Evolutionary conservation across 2,329 filamentous ascomycete genomes (phyloP).

Genomic region (Fusarium sp.): DNA sequence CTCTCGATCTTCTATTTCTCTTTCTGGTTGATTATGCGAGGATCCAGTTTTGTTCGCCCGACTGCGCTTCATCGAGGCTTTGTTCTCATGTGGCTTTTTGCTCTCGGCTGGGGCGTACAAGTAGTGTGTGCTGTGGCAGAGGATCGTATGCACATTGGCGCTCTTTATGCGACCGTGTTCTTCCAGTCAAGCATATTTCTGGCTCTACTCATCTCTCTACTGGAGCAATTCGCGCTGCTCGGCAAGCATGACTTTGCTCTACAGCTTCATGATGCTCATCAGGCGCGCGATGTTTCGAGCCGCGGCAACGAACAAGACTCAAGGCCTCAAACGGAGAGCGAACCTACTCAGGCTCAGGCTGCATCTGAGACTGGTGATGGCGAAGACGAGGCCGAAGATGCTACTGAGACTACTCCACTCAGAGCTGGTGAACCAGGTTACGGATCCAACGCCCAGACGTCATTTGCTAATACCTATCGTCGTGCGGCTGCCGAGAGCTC

Average conservation of each 20-base stretch:
- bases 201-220: constrained; percentile 77
- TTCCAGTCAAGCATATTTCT: constrained; percentile 81
- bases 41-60: constrained; percentile 82
- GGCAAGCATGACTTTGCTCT: constrained; percentile 76
- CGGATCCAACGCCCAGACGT: constrained; percentile 56
- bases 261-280: constrained; percentile 63
- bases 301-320: constrained; percentile 33
- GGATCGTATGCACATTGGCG: constrained; percentile 76
- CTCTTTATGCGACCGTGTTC: constrained; percentile 84
- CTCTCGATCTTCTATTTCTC: constrained; percentile 81
- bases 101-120: constrained; percentile 77
- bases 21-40: constrained; percentile 84
- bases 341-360: constrained; percentile 36
- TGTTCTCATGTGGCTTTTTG: constrained; percentile 84
- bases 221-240: constrained; percentile 82
- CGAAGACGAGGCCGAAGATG: constrained; percentile 45
- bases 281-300: constrained; percentile 54
- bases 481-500: constrained; percentile 56
- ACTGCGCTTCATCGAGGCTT: constrained; percentile 88
- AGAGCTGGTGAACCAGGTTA: constrained; percentile 50
- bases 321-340: constrained; percentile 16
- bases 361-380: constrained; percentile 17
- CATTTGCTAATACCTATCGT: constrained; percentile 67
- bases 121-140: constrained; percentile 80
- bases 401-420: constrained; percentile 68